phyloP scores from a whole-genome alignment of 2,329 filamentous ascomycete genomes.

The Purpureocillium takamizusanense region DNA sequence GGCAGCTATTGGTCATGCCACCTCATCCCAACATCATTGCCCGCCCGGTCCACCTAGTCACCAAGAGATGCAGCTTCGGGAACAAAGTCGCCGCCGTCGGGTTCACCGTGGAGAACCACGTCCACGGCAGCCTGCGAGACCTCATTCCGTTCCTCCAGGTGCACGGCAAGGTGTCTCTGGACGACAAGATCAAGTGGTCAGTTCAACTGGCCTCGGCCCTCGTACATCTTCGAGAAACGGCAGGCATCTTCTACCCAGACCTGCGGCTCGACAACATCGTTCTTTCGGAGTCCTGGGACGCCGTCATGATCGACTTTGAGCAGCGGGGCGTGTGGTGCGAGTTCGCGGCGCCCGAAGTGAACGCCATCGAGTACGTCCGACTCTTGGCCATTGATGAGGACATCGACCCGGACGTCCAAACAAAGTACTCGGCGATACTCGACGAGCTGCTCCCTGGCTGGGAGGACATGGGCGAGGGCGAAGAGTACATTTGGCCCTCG shows the following conservation, averaged over 20 bases:
- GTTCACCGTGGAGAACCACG: slow-evolving; percentile 46
- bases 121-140: slow-evolving; percentile 46
- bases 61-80: slow-evolving; percentile 46
- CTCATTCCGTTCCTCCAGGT: slow-evolving; percentile 41
- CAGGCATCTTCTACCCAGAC: slow-evolving; percentile 45
- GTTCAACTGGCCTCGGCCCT: slow-evolving; percentile 42
- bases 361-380: slow-evolving; percentile 49
- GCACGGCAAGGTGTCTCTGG: slow-evolving; percentile 30
- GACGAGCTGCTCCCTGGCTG: slow-evolving; percentile 36
- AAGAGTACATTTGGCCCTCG: slow-evolving; percentile 37
- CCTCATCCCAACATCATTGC: slow-evolving; percentile 44
- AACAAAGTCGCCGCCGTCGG: slow-evolving; percentile 46
- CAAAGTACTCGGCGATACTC: slow-evolving; percentile 32
- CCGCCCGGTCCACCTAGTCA: slow-evolving; percentile 43
- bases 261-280: slow-evolving; percentile 52
- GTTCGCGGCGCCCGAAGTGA: slow-evolving; percentile 51
- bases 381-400: slow-evolving; percentile 41
- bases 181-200: slow-evolving; percentile 44
- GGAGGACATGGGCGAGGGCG: slow-evolving; percentile 27
- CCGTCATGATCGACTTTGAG: slow-evolving; percentile 53
- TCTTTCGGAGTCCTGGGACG: slow-evolving; percentile 34
- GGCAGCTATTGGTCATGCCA: slow-evolving; percentile 41
- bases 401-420: slow-evolving; percentile 27
- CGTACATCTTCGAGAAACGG: slow-evolving; percentile 36
- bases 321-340: slow-evolving; percentile 55